Evolutionary conservation across 164 flowering plant genomes (phyloP), one percentile per base, ranked within the genome.

Genomic region (Stephania yunnanensis): DNA sequence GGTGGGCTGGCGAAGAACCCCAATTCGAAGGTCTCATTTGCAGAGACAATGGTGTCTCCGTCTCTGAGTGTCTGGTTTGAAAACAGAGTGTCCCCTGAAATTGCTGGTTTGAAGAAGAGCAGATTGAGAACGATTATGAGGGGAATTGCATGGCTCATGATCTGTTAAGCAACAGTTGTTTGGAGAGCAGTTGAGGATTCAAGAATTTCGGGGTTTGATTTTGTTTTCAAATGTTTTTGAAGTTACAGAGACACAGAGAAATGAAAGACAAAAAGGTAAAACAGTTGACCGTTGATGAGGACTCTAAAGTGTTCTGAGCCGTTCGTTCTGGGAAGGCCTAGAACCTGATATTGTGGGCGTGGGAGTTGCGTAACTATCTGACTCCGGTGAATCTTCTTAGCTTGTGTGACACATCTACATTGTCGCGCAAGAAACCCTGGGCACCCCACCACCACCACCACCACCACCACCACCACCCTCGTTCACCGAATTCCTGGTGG

Each of bases 1-100:
- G 68, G 73, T 7, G 73, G 83, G n/a, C 75, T 71, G 73, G 0
- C 25, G 25, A 81, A 81, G 74, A 81, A 81, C 6, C 83, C 80
- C 12, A 78, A 64, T 13, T 30, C 80, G 52, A 72, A 75, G 4
- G 1, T 22, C 7, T 65, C 46, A 1, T 55, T 53, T 5, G 52
- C 6, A 2, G 82, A 80, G 11, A 80, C 52, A 19, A 79, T 15
- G 52, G 71, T 69, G 11, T 80, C 48, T 3, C 74, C 61, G 1
- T 70, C 82, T 20, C 10, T 69, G 58, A 80, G 30, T 6, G 71
- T 64, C 64, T 76, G 70, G 1, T 63, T 46, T 31, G 52, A 22
- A 5, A 52, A 70, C 12, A 78, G 5, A 4, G 73, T 74, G 19
- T 74, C 66, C 8, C 7, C 20, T 46, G 69, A 50, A 42, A 15